Evolutionary conservation across 495 filamentous ascomycete species (phyloP).

Genomic region (Podospora fimiseda): DNA sequence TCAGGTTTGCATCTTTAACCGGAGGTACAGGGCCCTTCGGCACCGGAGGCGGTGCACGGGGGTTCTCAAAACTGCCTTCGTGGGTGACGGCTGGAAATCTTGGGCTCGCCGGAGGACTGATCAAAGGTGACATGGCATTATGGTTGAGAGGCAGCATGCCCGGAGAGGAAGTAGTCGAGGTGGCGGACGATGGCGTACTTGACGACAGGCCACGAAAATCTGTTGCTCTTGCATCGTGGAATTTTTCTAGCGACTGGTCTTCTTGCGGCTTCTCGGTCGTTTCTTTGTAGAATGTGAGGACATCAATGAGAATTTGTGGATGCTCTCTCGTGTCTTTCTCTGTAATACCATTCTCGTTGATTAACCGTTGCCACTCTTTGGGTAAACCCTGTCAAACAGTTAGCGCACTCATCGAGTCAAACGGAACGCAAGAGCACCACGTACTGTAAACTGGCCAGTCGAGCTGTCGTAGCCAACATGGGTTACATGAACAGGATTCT

Average conservation of each 20-base stretch:
- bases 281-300: constrained; percentile 94
- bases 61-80: constrained; percentile 94
- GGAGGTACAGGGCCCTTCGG: constrained; percentile 50
- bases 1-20: constrained; percentile 47
- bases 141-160: constrained; percentile 44
- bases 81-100: constrained; percentile 81
- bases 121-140: constrained; percentile 53
- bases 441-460: constrained; percentile 92
- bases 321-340: constrained; percentile 94
- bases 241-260: constrained; percentile 91
- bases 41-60: constrained; percentile 84
- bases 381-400: constrained; percentile 65
- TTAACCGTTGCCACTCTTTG: constrained; percentile 93
- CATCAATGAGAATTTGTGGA: constrained; percentile 87
- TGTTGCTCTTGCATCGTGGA: constrained; percentile 70
- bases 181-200: constrained; percentile 33
- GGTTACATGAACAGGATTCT: constrained; percentile 96
- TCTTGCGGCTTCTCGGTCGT: constrained; percentile 72
- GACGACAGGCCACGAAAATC: constrained; percentile 44
- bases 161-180: constrained; percentile 33
- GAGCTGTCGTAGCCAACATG: constrained; percentile 97
- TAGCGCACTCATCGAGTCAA: constrained; percentile 17
- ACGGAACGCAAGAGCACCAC: constrained; percentile 30
- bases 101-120: constrained; percentile 82
- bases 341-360: constrained; percentile 93